Base-by-base conservation (phyloP, 202 grass and related monocot species). In the Zoysia matrella region DNA sequence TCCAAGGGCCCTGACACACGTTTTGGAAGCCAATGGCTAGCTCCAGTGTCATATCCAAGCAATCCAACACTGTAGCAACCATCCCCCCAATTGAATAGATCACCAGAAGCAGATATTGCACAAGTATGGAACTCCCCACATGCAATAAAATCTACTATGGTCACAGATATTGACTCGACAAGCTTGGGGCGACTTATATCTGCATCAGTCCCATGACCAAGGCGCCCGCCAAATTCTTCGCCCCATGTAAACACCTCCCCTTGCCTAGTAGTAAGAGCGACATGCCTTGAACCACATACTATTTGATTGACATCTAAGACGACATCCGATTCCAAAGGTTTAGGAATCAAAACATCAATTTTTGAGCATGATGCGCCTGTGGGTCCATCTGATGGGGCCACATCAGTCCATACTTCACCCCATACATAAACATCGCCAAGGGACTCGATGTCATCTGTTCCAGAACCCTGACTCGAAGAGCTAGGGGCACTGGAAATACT, bases 161-260 rank as follows among this genome's bases (percentile, higher is more conserved):
- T 90, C 52, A 84, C 83, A 16, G 89, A 84, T 67, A 94, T 87
- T 10, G 88, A 91, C 71, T 97, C 94, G 12, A 97, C 83, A 62
- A 94, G 95, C 74, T 87, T 93, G 73, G 95, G 95, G 16, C 87
- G 90, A 58, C 81, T 85, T 47, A 89, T 86, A 92, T 91, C 91
- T 48, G 68, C 64, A 44, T 90, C 92, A 62, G 72, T 90, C 62
- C 95, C 92, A 76, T 92, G 90, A 12, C 95, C 95, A 49, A 98
- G 80, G 41, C 91, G 74, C 7, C 92, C 95, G 22, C 89, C 86
- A 73, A 76, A 72, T 79, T 98, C 92, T 83, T 98, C 90, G 15
- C 95, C 95, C 95, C 95, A 98, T 57, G 92, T 93, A 67, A 95
- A 98, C 42, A 98, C 90, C 73, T 95, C 92, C 43, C 92, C 92